Evolutionary conservation across 352 stramenopile species (phyloP), one percentile per base, ranked within the genome.

Genomic region (Pythium aristosporum): DNA sequence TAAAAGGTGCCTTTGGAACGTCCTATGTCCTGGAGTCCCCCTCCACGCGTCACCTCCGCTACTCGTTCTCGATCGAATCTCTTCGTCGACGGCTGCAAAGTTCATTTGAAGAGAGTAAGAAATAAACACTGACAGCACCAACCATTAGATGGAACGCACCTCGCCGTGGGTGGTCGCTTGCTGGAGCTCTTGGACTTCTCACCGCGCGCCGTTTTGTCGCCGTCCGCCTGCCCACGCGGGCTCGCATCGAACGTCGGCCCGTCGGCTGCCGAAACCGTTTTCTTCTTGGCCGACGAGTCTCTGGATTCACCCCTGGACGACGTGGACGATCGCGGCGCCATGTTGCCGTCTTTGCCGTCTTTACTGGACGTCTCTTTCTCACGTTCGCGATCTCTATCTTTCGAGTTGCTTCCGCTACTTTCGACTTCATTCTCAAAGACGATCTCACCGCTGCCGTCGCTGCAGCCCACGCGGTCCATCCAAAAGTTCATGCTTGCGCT

Each of bases 401-500:
- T 30, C 25, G 1, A 0, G 25, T 55, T 46, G n/a, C 28, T 41
- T 39, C 13, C 13, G 54, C 37, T 18, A 16, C 28, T 9, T 51
- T 57, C 44, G n/a, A 39, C 61, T 21, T 67, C 61, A 43, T 67
- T 86, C 44, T 85, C 79, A 32, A 88, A 85, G 36, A 72, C 64
- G 48, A 92, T 85, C 56, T 89, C 83, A 6, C 69, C 69, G 16
- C 76, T 76, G 8, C 85, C 76, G 20, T 87, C 75, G 21, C 65
- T 75, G 47, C 73, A 65, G 36, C 71, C 74, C 0, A 85, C 63
- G 13, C 76, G 75, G 18, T 86, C 79, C 28, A 90, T 72, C 76
- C 71, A 92, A 55, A 81, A 89, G 55, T 84, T 85, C 79, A 88
- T 91, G 43, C 50, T 68, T 41, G 70, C 52, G 52, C 67, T 78